Evolutionary conservation across 208 protist genomes (phyloP), one percentile per base, ranked within the genome.

Genomic region (Spongospora subterranea): DNA sequence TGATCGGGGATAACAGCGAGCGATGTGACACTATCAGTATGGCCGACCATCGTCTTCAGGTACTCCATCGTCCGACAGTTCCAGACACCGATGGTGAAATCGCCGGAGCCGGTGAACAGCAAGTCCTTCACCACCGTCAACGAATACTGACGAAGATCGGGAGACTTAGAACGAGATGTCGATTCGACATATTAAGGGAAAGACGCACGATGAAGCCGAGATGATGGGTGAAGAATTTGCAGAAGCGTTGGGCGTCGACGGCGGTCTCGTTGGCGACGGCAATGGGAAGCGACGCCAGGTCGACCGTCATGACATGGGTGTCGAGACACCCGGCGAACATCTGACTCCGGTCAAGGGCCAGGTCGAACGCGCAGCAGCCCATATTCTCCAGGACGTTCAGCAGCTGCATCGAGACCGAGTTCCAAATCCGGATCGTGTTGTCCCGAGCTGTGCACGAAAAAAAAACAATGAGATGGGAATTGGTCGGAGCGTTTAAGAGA

Each of bases 371-470:
- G 35, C 35, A 82, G n/a, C 71, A 82, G 35, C 17, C 6, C 71
- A 82, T 82, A 13, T 35, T 6, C 17, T 35, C 40, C 35, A 43
- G 40, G 11, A 82, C 71, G 40, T 6, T 13, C 35, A 82, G n/a
- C 35, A n/a, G 17, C 40, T 6, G 6, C 71, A 82, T 82, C 17
- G 6, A 20, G 71, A 82, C n/a, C 13, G 71, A 6, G 71, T 82
- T n/a, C 71, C 71, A 82, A 20, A 82, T 43, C 71, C 71, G 71
- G 71, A 82, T 82, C n/a, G 71, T 82, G n/a, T 82, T 82, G 40
- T 82, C 71, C 35, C 71, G 71, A 6, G 71, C 71, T 82, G 35
- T 82, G 35, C 6, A 43, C 50, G 24, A 24, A 60, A 60, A 24
- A 6, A 60, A 60, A 6, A 60, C 50, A 60, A 60, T 60, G 50